Percentiles rank a stretch among this genome's conserved stretches.
phyloP scores from a whole-genome alignment of 192 early-diverging fungal genomes.

The Linnemannia hyalina region DNA sequence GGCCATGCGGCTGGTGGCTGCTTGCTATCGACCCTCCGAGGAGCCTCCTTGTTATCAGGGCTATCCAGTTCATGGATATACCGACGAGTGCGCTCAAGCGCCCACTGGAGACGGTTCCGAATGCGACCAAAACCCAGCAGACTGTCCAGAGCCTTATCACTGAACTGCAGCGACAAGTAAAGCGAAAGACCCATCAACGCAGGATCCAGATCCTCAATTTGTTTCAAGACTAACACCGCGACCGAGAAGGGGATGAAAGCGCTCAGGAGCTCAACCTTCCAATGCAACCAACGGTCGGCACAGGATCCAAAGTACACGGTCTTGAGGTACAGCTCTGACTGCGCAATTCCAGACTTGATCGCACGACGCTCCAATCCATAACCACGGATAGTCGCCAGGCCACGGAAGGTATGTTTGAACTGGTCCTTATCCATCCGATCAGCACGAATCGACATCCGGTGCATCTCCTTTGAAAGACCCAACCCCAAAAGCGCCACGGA shows the following conservation, averaged over 20 bases:
- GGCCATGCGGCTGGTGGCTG: slow-evolving; percentile 47
- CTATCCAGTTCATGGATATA: slow-evolving; percentile 36
- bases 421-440: slow-evolving; percentile 56
- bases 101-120: slow-evolving; percentile 53
- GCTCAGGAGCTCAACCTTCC: slow-evolving; percentile 48
- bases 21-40: slow-evolving; percentile 17
- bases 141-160: slow-evolving; percentile 27
- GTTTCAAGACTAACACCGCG: slow-evolving; percentile 23
- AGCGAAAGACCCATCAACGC: slow-evolving; percentile 38
- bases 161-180: slow-evolving; percentile 51
- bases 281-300: slow-evolving; percentile 54
- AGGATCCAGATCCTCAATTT: slow-evolving; percentile 37
- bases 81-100: slow-evolving; percentile 44
- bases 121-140: slow-evolving; percentile 43
- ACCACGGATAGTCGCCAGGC: slow-evolving; percentile 47
- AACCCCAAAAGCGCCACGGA: slow-evolving; percentile 37
- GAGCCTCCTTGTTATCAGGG: slow-evolving; percentile 26
- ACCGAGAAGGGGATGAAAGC: slow-evolving; percentile 45
- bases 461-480: slow-evolving; percentile 55
- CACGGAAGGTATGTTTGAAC: slow-evolving; percentile 52
- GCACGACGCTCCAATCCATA: slow-evolving; percentile 52
- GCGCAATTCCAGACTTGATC: slow-evolving; percentile 47
- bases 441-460: slow-evolving; percentile 49
- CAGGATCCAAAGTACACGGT: slow-evolving; percentile 46
- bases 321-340: slow-evolving; percentile 45